A percentile compares a stretch with the other conserved stretches of the same genome.
Conservation (phyloP, 148 eudicot genomes). For the Arbutus unedo region DNA sequence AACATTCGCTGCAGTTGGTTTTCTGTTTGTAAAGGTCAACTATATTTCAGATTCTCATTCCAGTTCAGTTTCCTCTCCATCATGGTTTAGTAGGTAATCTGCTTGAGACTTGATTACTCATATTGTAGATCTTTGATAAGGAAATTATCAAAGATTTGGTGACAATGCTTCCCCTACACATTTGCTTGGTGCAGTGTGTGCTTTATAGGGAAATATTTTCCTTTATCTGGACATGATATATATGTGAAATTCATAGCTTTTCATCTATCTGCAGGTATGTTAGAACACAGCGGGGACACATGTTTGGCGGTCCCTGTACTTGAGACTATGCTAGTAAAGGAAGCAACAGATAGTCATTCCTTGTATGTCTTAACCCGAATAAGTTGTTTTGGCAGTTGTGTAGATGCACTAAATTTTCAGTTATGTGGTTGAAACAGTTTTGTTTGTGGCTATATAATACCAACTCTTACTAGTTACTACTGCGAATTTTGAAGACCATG, state of each 20-base stretch:
- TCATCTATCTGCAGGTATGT: conserved; percentile 15
- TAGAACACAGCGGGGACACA: not conserved
- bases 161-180: not conserved
- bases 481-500: not conserved
- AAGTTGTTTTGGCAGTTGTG: not conserved
- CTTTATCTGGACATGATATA: not conserved
- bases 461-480: too few relatives aligned
- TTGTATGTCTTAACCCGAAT: not conserved
- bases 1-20: not conserved
- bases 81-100: not conserved
- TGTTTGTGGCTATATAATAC: conserved; percentile 8
- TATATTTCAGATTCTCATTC: not conserved
- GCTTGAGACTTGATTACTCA: not conserved
- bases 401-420: not conserved
- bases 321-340: conserved; percentile 11
- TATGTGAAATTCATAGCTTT: not conserved
- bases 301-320: conserved; percentile 2
- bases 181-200: not conserved
- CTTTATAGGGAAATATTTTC: not conserved
- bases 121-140: not conserved
- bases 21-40: not conserved
- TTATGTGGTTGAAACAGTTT: conserved; percentile 4
- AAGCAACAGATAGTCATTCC: not conserved
- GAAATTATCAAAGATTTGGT: not conserved
- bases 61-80: not conserved